Conservation (phyloP, 257 asterid species). For the Primulina tabacum region DNA sequence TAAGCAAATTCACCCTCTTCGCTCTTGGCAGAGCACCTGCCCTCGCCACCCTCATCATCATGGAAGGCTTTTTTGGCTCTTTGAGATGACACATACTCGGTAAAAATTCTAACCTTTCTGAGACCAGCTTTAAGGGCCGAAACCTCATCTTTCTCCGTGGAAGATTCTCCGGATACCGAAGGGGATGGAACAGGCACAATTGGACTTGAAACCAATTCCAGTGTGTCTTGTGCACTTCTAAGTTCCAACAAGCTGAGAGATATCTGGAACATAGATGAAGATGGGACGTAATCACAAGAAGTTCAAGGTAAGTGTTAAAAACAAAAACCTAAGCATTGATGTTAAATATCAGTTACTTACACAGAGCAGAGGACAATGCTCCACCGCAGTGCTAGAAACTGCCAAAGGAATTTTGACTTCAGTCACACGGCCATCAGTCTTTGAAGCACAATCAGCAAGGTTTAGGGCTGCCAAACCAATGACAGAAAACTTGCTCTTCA, state of each 20-base stretch:
- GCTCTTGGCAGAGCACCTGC: constrained; percentile 68
- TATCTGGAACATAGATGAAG: constrained; percentile 48
- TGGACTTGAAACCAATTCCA: constrained; percentile 48
- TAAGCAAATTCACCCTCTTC: constrained; percentile 81
- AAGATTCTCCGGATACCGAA: constrained; percentile 42
- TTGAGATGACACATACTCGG: constrained; percentile 71
- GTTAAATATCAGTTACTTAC: constrained; percentile 40
- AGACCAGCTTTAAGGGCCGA: constrained; percentile 94
- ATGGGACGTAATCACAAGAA: constrained; percentile 5
- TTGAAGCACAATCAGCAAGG: constrained; percentile 74
- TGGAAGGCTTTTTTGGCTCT: constrained; percentile 83
- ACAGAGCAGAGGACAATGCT: constrained; percentile 45
- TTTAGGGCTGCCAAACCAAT: constrained; percentile 64
- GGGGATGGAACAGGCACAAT: constrained; percentile 50
- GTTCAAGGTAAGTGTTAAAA: background rate
- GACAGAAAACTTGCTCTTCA: constrained; percentile 54
- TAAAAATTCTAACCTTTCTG: constrained; percentile 75
- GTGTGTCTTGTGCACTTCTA: constrained; percentile 47
- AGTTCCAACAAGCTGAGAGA: constrained; percentile 60
- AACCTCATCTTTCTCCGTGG: constrained; percentile 74
- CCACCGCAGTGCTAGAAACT: constrained; percentile 42
- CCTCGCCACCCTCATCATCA: constrained; percentile 80
- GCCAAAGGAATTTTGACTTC: constrained; percentile 66
- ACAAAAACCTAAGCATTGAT: background rate
- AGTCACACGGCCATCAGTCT: constrained; percentile 47